Conservation (phyloP, 148 eudicot species). For the Spergularia bocconei region DNA sequence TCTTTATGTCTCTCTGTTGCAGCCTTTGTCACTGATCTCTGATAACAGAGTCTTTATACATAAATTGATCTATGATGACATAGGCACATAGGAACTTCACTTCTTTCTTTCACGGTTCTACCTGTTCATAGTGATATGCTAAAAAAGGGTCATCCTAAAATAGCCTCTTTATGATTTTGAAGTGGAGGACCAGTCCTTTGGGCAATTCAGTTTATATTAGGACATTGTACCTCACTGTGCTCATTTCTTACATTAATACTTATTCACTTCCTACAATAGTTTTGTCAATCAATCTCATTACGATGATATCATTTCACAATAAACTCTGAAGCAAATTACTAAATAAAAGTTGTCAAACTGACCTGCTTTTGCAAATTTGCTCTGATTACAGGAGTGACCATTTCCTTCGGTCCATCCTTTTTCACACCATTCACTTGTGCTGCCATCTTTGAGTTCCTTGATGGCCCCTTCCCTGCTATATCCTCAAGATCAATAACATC, state of each 20-base stretch:
- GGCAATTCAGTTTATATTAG: background rate
- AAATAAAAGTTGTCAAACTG: conserved; percentile 13
- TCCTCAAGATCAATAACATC: conserved; percentile 88
- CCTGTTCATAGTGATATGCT: too few species aligned
- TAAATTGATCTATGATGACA: too few species aligned
- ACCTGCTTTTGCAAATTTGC: conserved; percentile 91
- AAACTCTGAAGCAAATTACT: background rate
- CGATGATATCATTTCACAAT: background rate
- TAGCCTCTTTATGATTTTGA: too few species aligned
- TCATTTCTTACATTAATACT: background rate
- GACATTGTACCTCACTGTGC: background rate
- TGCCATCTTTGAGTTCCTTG: conserved; percentile 41
- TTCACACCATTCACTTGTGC: conserved; percentile 46
- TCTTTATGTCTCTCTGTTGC: too few species aligned
- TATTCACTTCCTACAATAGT: background rate
- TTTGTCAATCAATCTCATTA: background rate
- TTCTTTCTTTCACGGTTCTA: too few species aligned
- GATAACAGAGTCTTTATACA: too few species aligned
- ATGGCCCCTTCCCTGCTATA: conserved; percentile 85
- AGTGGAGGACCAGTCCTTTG: background rate
- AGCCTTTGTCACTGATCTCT: too few species aligned
- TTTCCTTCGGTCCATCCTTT: conserved; percentile 58
- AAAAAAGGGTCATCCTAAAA: too few species aligned
- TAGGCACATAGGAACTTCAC: too few species aligned
- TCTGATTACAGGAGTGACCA: conserved; percentile 91